Evolutionary conservation across 805 yeast species (phyloP).

Genomic region (Lachancea kluyveri): DNA sequence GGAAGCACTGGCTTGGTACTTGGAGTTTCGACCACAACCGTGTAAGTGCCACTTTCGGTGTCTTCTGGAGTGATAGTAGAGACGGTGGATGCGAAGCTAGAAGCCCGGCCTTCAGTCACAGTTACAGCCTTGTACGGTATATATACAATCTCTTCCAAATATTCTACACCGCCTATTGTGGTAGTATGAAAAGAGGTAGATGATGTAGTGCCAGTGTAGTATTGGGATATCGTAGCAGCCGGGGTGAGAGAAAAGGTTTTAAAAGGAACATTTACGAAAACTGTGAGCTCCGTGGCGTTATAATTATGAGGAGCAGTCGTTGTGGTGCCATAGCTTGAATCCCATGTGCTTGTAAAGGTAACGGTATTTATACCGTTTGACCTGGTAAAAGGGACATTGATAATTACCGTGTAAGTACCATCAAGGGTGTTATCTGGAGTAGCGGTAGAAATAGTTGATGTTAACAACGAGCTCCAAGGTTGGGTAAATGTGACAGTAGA

Average conservation of each 20-base stretch:
- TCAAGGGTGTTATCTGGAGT: no score
- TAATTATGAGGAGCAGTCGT: conserved; percentile 2
- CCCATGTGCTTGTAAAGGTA: conserved; percentile 7
- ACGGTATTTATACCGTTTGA: conserved; percentile 6
- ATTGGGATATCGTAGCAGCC: conserved; percentile 2
- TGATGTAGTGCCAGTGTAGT: conserved; percentile 5
- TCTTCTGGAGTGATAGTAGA: not conserved
- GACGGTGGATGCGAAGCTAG: not conserved
- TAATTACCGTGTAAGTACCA: no score
- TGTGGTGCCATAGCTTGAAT: conserved; percentile 2
- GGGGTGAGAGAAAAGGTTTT: conserved; percentile 5
- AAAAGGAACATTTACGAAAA: conserved; percentile 7
- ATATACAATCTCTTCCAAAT: conserved; percentile 8
- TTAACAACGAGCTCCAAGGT: no score
- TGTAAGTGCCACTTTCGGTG: conserved; percentile 1
- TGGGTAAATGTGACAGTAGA: no score
- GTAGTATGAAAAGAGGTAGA: conserved; percentile 6
- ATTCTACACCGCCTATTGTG: conserved; percentile 7
- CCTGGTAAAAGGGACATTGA: no score
- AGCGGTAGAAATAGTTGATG: no score
- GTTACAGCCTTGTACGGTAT: conserved; percentile 6
- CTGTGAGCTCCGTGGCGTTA: conserved; percentile 6
- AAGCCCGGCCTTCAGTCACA: not conserved
- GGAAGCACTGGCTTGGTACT: no score
- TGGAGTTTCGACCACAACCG: no score